Percentiles rank a stretch among this genome's conserved stretches.
phyloP scores from a whole-genome alignment of 345 rosid species.

The Bruguiera parviflora region DNA sequence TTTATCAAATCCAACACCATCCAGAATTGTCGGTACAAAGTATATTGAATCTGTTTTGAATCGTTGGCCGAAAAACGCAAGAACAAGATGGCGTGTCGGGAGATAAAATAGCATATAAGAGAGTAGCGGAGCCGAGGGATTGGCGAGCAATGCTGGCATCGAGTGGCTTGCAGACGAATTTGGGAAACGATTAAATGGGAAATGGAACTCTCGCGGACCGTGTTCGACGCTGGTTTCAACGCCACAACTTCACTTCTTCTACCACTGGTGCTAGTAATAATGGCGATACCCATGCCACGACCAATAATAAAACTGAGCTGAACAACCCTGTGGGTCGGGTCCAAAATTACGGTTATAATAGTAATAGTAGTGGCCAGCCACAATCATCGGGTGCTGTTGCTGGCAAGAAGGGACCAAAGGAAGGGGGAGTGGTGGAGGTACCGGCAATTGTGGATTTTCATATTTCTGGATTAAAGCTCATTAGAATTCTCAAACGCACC shows the following conservation, averaged over 20 bases:
- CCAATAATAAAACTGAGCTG: constrained; percentile 5
- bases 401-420: constrained; percentile 20
- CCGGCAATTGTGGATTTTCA: constrained; percentile 47
- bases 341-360: background rate
- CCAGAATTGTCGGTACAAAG: no score
- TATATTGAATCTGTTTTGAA: no score
- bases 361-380: constrained; percentile 28
- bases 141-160: constrained; percentile 28
- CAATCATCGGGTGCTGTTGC: constrained; percentile 29
- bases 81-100: no score
- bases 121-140: background rate
- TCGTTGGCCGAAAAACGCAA: no score
- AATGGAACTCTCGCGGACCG: constrained; percentile 73
- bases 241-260: constrained; percentile 35
- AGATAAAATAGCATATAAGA: background rate
- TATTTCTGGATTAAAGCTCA: constrained; percentile 37
- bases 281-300: background rate
- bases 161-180: constrained; percentile 26
- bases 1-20: no score
- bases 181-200: constrained; percentile 41
- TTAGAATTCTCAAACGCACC: constrained; percentile 59
- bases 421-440: constrained; percentile 17
- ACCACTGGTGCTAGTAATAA: background rate
- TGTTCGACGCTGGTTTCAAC: constrained; percentile 91
- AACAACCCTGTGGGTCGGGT: background rate